Percentiles rank a stretch among this genome's conserved stretches.
Conservation (phyloP, 176 grass and related monocot genomes). For the Echinochloa phyllopogon region DNA sequence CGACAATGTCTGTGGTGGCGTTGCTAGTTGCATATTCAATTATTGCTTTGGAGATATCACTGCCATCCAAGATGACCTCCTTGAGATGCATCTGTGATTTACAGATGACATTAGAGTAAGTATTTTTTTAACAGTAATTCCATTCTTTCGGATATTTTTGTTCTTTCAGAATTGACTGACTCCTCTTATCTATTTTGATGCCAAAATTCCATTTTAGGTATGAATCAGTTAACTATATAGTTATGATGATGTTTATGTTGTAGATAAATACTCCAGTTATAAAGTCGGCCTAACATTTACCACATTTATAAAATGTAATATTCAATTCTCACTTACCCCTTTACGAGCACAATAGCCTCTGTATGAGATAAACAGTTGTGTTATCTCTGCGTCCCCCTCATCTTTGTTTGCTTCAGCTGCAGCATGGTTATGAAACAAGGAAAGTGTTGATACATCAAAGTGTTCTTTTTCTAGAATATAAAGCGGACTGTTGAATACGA, state of each 20-base stretch:
- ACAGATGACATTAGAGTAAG: constrained; percentile 18
- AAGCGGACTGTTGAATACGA: neutral
- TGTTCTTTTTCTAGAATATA: neutral
- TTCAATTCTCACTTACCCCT: constrained; percentile 61
- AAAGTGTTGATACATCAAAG: constrained; percentile 6
- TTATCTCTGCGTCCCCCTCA: constrained; percentile 62
- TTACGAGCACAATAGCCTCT: constrained; percentile 90
- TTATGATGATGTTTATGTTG: neutral
- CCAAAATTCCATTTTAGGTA: constrained; percentile 10
- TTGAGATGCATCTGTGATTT: constrained; percentile 77
- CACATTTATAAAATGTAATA: neutral
- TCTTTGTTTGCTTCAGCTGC: constrained; percentile 59
- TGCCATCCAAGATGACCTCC: constrained; percentile 78
- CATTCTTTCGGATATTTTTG: neutral
- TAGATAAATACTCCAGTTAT: constrained; percentile 4
- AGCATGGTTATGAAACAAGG: constrained; percentile 32
- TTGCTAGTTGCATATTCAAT: constrained; percentile 61
- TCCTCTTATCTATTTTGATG: neutral
- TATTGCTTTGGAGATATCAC: constrained; percentile 75
- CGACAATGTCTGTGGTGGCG: constrained; percentile 63
- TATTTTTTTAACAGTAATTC: constrained; percentile 1
- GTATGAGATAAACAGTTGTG: constrained; percentile 67
- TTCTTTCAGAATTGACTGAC: neutral
- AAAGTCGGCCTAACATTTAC: constrained; percentile 16
- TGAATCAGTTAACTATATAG: constrained; percentile 11